A percentile compares a stretch with the other conserved stretches of the same genome.
These are phyloP conservation scores for Styphnolobium japonicum DNA, from an alignment of 306 rosid species.

Conservation along the genomic window DNA sequence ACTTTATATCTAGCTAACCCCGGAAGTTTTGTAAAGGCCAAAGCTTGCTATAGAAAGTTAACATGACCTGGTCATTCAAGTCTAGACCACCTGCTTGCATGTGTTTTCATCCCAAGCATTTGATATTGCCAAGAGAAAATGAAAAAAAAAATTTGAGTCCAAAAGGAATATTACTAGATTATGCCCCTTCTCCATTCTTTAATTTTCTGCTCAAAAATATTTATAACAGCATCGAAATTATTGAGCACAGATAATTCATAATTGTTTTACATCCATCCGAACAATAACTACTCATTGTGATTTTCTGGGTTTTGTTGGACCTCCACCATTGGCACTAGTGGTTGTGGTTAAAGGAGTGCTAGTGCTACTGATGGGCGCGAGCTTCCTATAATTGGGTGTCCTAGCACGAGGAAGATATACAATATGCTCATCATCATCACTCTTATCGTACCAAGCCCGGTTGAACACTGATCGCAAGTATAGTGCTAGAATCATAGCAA, in stretches of 20 bases:
- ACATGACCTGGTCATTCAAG: no score
- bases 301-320: not conserved
- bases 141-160: not conserved
- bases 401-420: not conserved
- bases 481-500: not conserved
- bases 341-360: not conserved
- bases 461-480: slow-evolving; percentile 13
- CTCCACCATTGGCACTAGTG: not conserved
- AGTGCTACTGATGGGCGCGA: not conserved
- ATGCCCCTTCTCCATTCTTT: not conserved
- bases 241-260: not conserved
- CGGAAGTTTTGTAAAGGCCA: no score
- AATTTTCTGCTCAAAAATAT: not conserved
- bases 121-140: not conserved
- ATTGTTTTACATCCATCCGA: not conserved
- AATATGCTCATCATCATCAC: not conserved
- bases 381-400: not conserved
- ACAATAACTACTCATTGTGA: not conserved
- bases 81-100: no score
- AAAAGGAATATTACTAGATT: not conserved
- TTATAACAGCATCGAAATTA: not conserved
- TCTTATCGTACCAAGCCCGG: not conserved
- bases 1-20: no score
- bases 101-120: not conserved
- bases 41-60: no score